These are phyloP conservation scores for Leishmania arabica DNA, from an alignment of 208 protist species.

Conservation along the genomic window DNA sequence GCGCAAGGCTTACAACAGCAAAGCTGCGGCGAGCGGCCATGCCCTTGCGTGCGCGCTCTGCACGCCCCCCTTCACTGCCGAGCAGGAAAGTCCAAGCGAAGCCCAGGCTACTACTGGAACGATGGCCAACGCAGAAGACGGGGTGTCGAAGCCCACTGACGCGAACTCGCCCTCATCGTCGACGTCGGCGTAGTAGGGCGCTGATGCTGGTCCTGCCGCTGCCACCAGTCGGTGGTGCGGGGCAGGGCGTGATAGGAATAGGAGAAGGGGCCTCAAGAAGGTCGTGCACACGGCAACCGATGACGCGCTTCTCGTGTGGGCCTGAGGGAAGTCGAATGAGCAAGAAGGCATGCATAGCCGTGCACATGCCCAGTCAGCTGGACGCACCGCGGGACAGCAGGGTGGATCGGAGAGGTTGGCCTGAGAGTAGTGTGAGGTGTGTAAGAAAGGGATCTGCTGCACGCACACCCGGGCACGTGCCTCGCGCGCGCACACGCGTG, in stretches of 20 bases:
- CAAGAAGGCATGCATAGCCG: neutral
- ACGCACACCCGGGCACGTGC: neutral
- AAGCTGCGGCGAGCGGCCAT: conserved; percentile 30
- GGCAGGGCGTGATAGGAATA: neutral
- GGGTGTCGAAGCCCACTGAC: neutral
- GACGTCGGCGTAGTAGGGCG: neutral
- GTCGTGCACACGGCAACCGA: conserved; percentile 5
- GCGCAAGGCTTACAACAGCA: conserved; percentile 55
- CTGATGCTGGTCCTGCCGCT: neutral
- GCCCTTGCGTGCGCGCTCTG: conserved; percentile 10
- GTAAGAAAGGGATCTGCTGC: neutral
- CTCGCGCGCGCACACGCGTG: neutral
- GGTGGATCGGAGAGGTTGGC: neutral
- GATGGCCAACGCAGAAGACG: neutral
- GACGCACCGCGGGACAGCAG: neutral
- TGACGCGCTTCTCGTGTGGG: conserved; percentile 1
- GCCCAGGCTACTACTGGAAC: neutral
- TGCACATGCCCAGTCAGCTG: neutral
- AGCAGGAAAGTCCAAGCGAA: conserved; percentile 12
- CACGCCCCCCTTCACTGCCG: conserved; percentile 11
- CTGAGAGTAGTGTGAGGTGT: neutral
- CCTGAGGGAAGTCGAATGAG: conserved; percentile 1
- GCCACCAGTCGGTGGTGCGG: neutral
- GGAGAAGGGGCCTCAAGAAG: conserved; percentile 22
- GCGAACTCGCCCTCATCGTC: neutral